A percentile compares a stretch with the other conserved stretches of the same genome.
These are phyloP conservation scores for Debaryomyces nepalensis DNA, from an alignment of 1,139 yeast genomes.

Conservation along the genomic window DNA sequence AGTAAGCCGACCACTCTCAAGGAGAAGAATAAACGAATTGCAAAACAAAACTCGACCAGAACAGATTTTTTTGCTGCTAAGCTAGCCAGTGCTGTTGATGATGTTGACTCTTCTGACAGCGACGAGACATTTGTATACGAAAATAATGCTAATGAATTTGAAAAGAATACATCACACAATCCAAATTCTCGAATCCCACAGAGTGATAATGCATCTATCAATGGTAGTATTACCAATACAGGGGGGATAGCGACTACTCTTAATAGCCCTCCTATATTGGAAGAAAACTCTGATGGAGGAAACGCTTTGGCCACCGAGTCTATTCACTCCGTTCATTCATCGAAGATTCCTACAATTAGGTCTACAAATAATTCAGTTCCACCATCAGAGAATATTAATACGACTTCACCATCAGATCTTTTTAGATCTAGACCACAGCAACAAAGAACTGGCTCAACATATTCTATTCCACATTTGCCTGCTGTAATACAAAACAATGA, in stretches of 20 bases:
- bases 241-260: slow-evolving; percentile 11
- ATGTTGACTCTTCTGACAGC: slow-evolving; percentile 81
- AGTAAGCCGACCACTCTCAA: slow-evolving; percentile 9
- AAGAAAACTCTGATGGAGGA: slow-evolving; percentile 7
- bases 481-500: slow-evolving; percentile 7
- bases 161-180: slow-evolving; percentile 6
- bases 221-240: slow-evolving; percentile 11
- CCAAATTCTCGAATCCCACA: slow-evolving; percentile 10
- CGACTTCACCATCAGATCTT: slow-evolving; percentile 1
- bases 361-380: slow-evolving; percentile 10
- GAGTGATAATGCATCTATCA: slow-evolving; percentile 12
- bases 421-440: slow-evolving; percentile 5
- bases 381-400: slow-evolving; percentile 7
- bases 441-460: slow-evolving; percentile 4
- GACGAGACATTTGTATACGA: slow-evolving; percentile 96
- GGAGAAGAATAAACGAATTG: slow-evolving; percentile 24
- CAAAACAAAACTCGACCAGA: slow-evolving; percentile 54
- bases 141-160: slow-evolving; percentile 37
- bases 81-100: slow-evolving; percentile 92
- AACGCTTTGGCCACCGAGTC: slow-evolving; percentile 13
- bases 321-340: slow-evolving; percentile 20
- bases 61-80: slow-evolving; percentile 95
- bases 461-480: slow-evolving; percentile 7
- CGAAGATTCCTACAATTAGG: slow-evolving; percentile 15
- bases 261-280: slow-evolving; percentile 13